Evolutionary conservation across 352 stramenopile species (phyloP).

Genomic region (Globisporangium alternatum): DNA sequence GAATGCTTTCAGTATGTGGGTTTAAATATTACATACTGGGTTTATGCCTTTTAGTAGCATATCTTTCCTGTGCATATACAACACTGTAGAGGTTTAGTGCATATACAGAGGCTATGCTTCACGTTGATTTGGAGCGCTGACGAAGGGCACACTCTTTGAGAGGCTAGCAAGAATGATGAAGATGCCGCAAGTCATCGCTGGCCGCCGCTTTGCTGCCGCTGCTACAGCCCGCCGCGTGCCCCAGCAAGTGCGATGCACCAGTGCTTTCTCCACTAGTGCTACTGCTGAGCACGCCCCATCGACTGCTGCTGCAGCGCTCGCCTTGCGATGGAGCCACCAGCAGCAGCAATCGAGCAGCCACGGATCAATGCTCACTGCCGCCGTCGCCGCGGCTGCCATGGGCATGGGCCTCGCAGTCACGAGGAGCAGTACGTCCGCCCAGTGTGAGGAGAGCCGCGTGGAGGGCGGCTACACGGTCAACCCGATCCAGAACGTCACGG

Average conservation of each 20-base stretch:
- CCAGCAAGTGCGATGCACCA: conserved; percentile 12
- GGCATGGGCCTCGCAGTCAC: conserved; percentile 17
- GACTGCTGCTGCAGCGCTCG: background rate
- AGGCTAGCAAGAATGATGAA: background rate
- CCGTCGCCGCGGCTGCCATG: conserved; percentile 6
- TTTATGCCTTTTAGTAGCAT: no score
- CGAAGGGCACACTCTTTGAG: background rate
- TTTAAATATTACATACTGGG: no score
- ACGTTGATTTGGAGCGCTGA: background rate
- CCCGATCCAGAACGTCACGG: conserved; percentile 67
- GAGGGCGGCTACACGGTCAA: conserved; percentile 48
- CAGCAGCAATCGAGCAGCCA: background rate
- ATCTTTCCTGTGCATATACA: no score
- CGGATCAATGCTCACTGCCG: background rate
- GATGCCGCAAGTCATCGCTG: background rate
- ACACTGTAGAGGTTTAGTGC: background rate
- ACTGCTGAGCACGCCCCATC: background rate
- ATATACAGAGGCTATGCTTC: no score
- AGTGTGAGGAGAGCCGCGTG: conserved; percentile 22
- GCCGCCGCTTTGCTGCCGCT: background rate
- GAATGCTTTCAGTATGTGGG: background rate
- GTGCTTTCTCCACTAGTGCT: background rate
- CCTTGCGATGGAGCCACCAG: conserved; percentile 8
- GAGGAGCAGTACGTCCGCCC: conserved; percentile 1
- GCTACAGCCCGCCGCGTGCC: conserved; percentile 2